phyloP scores from a whole-genome alignment of 768 basidiomycete genomes.

The Agaricus subrufescens region DNA sequence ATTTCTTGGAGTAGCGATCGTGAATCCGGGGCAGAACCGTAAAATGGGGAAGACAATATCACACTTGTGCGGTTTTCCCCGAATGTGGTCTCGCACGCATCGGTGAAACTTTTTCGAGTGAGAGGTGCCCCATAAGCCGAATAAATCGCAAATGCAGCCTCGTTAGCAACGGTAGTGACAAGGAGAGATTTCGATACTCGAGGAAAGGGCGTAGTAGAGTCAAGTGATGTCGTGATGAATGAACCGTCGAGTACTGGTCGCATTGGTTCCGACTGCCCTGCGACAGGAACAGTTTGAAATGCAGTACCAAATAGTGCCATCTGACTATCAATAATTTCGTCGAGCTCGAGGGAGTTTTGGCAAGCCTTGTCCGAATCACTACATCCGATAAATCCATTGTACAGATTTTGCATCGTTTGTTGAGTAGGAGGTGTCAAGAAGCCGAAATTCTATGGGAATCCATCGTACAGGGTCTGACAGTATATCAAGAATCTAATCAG shows the following conservation, averaged over 20 bases:
- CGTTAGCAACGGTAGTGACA: constrained; percentile 66
- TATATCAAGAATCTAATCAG: neutral
- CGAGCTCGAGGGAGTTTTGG: constrained; percentile 42
- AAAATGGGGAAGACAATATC: constrained; percentile 43
- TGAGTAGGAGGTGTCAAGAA: constrained; percentile 57
- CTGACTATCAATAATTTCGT: constrained; percentile 52
- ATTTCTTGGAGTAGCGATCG: constrained; percentile 52
- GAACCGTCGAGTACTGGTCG: constrained; percentile 64
- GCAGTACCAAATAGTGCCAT: constrained; percentile 39
- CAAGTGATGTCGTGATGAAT: constrained; percentile 65
- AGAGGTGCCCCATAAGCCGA: constrained; percentile 33
- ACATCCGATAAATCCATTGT: constrained; percentile 45
- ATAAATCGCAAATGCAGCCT: constrained; percentile 66
- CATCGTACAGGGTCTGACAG: neutral
- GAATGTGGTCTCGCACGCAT: constrained; percentile 38
- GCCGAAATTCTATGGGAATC: constrained; percentile 57
- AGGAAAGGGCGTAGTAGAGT: constrained; percentile 57
- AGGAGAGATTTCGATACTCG: constrained; percentile 60
- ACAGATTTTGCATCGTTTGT: constrained; percentile 44
- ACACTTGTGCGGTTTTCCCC: constrained; percentile 38
- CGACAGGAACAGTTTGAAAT: constrained; percentile 42
- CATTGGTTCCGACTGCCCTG: constrained; percentile 52
- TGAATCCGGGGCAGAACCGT: constrained; percentile 42
- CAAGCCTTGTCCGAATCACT: constrained; percentile 42
- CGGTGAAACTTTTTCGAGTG: constrained; percentile 30